Base-by-base conservation (phyloP, 768 basidiomycete species). In the Termitomyces sp. region DNA sequence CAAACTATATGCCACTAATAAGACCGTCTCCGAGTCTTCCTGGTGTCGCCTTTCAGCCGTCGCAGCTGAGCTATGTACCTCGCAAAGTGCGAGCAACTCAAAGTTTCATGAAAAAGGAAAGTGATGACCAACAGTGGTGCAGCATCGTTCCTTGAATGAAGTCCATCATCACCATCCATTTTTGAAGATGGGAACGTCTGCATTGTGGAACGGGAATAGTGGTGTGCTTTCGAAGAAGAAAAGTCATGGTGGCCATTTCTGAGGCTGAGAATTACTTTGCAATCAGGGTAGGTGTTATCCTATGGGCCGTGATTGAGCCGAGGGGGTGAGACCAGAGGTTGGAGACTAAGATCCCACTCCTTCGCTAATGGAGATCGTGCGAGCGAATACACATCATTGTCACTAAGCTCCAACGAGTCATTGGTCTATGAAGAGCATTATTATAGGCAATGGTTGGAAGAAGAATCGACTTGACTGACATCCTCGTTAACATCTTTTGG, bases 51-150 rank as follows among this genome's bases (percentile, higher is more conserved):
- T 15, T 10, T 42, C 11, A 64, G 4, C n/a, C 35, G 28, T 11
- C 64, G 64, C 17, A 71, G 63, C 53, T 67, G 66, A 21, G 53
- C 47, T 10, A 69, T 42, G 47, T 69, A 70, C 14, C 40, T 2
- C 69, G 63, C 7, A 71, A 45, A 7, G 66, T 67, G 47, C 63
- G 68, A 1, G 65, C 65, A 21, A 69, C 55, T 28, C 59, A 56
- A 32, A 69, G 57, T 51, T 64, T 62, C 44, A 52, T 58, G 37
- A 58, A 62, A 10, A 52, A 21, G 28, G 62, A 51, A 24, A 68
- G 52, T 2, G 54, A 54, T 11, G 60, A 55, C 71, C 71, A 71
- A 47, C 58, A 58, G 7, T 62, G 45, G 14, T 48, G 40, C 26
- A 71, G 62, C 48, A 55, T 61, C 19, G 56, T 38, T 12, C 66